Base-by-base conservation (phyloP, 225 moss, liverwort and hornwort species). In the Lunularia cruciata region DNA sequence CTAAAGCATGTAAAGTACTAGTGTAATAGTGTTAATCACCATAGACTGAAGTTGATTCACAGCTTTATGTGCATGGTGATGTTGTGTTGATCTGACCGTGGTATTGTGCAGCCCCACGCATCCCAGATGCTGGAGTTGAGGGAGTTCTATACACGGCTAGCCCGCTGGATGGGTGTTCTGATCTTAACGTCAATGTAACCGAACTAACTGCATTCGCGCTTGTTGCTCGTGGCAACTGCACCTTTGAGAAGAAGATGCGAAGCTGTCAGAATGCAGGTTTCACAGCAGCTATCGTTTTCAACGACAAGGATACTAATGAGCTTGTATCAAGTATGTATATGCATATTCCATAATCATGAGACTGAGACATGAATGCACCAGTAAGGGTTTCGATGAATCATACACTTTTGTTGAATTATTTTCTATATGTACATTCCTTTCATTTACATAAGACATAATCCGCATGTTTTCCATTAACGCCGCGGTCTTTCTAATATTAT, bases 191-290 rank as follows among this genome's bases (percentile, higher is more conserved):
- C 45, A 60, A 53, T 60, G 23, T 53, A 26, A 75, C 60, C 22
- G 60, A 34, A 4, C 14, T 42, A 31, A 42, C 46, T n/a, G 64
- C 52, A 0, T 79, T 79, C 45, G 70, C 71, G 12, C 14, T 75
- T 49, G 66, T 56, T 46, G 27, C 65, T 20, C 70, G 74, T 15
- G 74, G 79, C 9, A 65, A 65, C 10, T 75, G 74, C 65, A 27
- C 33, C 15, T 79, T 79, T 33, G 74, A 65, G 36, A 6, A 14
- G 7, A 75, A 79, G 53, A 69, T 79, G 16, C 79, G 70, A 27
- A 65, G 65, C 47, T 63, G 55, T 71, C 79, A 79, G 52, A 57
- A 71, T 71, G 79, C 71, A 65, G 79, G 74, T 53, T 79, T 70
- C 19, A 12, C 59, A 39, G 79, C 45, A 51, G 54, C 57, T 35